These are phyloP conservation scores for Fusarium sp. DNA, from an alignment of 2,329 filamentous ascomycete species.

Conservation along the genomic window DNA sequence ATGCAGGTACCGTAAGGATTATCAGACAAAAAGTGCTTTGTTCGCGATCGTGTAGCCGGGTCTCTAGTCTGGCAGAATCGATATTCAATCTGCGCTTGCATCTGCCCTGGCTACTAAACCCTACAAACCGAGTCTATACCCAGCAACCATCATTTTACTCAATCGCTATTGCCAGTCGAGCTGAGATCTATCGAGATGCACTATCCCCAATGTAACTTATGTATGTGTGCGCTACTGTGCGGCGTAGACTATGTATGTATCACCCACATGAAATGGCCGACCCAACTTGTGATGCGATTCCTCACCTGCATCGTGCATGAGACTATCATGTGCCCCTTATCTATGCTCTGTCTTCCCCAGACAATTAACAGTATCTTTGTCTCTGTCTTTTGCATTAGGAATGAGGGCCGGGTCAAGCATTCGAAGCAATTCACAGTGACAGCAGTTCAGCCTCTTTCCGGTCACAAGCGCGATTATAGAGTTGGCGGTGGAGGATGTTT, in stretches of 20 bases:
- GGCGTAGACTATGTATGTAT: constrained; percentile 24
- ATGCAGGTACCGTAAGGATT: constrained; percentile 19
- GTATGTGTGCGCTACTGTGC: constrained; percentile 20
- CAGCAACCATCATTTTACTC: constrained; percentile 9
- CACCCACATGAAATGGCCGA: constrained; percentile 30
- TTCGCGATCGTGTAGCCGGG: constrained; percentile 12
- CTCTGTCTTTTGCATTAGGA: constrained; percentile 19
- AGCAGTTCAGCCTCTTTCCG: not conserved
- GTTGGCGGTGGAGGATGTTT: constrained; percentile 21
- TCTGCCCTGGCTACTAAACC: constrained; percentile 5
- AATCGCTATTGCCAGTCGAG: constrained; percentile 19
- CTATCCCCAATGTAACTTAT: constrained; percentile 2
- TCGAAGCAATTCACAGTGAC: constrained; percentile 23
- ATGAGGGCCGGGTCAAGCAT: constrained; percentile 13
- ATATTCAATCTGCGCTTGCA: constrained; percentile 19
- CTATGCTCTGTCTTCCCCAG: constrained; percentile 10
- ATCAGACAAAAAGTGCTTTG: constrained; percentile 22
- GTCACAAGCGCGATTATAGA: constrained; percentile 17
- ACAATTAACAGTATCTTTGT: not conserved
- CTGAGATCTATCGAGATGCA: constrained; percentile 33
- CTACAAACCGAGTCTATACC: constrained; percentile 12
- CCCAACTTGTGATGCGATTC: constrained; percentile 22
- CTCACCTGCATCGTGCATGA: constrained; percentile 40
- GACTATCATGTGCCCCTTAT: constrained; percentile 12
- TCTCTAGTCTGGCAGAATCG: constrained; percentile 15